These are phyloP conservation scores for Athelia sp. DNA, from an alignment of 1,284 basidiomycete genomes.

Conservation along the genomic window DNA sequence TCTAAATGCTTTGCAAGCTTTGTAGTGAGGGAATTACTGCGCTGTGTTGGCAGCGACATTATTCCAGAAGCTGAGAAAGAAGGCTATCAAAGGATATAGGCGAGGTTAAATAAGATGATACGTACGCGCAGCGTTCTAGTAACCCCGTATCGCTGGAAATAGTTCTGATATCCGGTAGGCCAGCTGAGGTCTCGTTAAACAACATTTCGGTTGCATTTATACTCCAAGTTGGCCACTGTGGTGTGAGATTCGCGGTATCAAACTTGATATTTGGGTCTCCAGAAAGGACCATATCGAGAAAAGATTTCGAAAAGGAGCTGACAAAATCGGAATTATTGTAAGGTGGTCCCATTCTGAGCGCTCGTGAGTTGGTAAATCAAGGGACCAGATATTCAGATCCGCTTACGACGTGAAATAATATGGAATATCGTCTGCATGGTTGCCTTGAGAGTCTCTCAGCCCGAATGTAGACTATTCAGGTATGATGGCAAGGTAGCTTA, in stretches of 20 bases:
- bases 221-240: conserved; percentile 22
- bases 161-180: conserved; percentile 17
- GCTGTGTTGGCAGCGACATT: too few relatives aligned
- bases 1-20: too few relatives aligned
- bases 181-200: conserved; percentile 26
- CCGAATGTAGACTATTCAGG: neutral
- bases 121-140: conserved; percentile 26
- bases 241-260: conserved; percentile 21
- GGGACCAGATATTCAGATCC: neutral
- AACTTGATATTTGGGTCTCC: conserved; percentile 32
- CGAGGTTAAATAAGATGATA: neutral
- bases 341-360: conserved; percentile 10
- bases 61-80: too few relatives aligned
- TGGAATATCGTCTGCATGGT: conserved; percentile 26
- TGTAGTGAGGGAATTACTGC: too few relatives aligned
- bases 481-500: neutral
- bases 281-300: conserved; percentile 30
- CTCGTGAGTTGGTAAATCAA: conserved; percentile 5
- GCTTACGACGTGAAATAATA: conserved; percentile 26
- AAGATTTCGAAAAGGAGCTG: conserved; percentile 34
- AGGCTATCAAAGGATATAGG: too few relatives aligned
- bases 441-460: neutral
- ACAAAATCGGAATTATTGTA: conserved; percentile 32
- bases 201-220: conserved; percentile 25
- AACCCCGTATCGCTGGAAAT: conserved; percentile 16